A percentile compares a stretch with the other conserved stretches of the same genome.
phyloP scores from a whole-genome alignment of 2,329 filamentous ascomycete species.

The Aspergillus nomiae region DNA sequence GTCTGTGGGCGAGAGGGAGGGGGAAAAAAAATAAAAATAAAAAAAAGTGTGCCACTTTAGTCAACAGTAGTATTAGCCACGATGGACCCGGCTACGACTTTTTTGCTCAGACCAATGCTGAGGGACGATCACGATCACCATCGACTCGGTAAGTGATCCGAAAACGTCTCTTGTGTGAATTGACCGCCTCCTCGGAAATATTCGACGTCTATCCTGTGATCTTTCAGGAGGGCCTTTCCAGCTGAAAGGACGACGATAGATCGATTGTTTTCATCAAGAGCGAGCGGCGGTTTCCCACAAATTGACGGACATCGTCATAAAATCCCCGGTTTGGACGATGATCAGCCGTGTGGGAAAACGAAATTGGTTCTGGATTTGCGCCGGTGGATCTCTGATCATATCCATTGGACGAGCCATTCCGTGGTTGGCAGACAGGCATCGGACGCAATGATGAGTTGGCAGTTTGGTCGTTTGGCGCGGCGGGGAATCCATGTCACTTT shows the following conservation, averaged over 20 bases:
- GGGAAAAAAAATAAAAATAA: not conserved
- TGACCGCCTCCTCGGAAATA: constrained; percentile 19
- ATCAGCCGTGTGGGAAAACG: constrained; percentile 12
- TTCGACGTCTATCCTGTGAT: not conserved
- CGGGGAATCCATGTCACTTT: constrained; percentile 52
- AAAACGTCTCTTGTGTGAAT: constrained; percentile 6
- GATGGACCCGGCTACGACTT: not conserved
- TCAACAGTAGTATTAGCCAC: not conserved
- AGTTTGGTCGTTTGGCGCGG: constrained; percentile 43
- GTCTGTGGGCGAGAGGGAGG: not conserved
- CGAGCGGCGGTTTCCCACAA: not conserved
- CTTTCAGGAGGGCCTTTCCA: not conserved
- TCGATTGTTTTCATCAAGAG: not conserved
- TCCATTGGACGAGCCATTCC: constrained; percentile 20
- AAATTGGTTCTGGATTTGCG: constrained; percentile 14
- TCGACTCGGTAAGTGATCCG: constrained; percentile 21
- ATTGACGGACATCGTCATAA: not conserved
- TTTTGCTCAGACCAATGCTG: constrained; percentile 14
- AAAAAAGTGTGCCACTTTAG: not conserved
- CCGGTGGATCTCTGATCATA: constrained; percentile 13
- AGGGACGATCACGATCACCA: constrained; percentile 17
- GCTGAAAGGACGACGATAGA: not conserved
- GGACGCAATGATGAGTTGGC: constrained; percentile 80
- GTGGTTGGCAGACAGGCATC: constrained; percentile 41
- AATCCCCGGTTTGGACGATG: not conserved